A percentile compares a stretch with the other conserved stretches of the same genome.
Evolutionary conservation across 2,329 filamentous ascomycete genomes (phyloP).

Genomic region (Fonsecaea pedrosoi): DNA sequence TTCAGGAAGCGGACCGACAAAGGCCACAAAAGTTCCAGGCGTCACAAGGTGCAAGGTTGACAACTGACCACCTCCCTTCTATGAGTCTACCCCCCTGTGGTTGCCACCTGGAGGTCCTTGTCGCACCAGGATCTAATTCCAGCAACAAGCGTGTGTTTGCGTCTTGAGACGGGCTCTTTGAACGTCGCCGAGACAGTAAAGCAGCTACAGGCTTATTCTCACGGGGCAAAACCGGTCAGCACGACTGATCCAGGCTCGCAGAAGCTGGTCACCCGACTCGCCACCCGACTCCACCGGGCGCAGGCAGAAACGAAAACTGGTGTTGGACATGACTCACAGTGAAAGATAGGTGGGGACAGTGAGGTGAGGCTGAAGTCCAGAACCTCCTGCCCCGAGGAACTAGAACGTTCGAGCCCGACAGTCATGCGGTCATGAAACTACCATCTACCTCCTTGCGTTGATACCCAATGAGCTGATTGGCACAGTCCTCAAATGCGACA

Average conservation of each 20-base stretch:
- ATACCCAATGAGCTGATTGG: too few species aligned
- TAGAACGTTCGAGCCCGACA: too few species aligned
- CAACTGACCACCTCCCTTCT: not conserved
- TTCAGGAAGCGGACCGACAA: too few species aligned
- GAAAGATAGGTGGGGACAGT: not conserved
- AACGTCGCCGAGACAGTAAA: constrained; percentile 48
- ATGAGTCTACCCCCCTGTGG: not conserved
- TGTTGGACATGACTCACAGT: not conserved
- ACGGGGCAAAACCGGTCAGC: constrained; percentile 56
- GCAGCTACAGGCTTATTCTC: constrained; percentile 51
- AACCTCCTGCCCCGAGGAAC: not conserved
- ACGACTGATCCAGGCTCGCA: constrained; percentile 61
- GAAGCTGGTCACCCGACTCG: too few species aligned
- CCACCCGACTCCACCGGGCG: too few species aligned
- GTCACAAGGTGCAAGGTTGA: too few species aligned
- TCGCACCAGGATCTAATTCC: not conserved
- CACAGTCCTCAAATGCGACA: too few species aligned
- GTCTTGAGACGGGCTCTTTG: not conserved
- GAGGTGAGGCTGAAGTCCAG: not conserved
- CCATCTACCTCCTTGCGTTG: too few species aligned
- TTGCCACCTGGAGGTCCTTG: not conserved
- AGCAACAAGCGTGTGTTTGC: not conserved
- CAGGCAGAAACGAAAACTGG: too few species aligned
- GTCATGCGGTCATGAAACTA: too few species aligned
- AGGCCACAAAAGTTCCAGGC: too few species aligned